Evolutionary conservation across 805 yeast genomes (phyloP).

Genomic region (Metschnikowia koreensis): DNA sequence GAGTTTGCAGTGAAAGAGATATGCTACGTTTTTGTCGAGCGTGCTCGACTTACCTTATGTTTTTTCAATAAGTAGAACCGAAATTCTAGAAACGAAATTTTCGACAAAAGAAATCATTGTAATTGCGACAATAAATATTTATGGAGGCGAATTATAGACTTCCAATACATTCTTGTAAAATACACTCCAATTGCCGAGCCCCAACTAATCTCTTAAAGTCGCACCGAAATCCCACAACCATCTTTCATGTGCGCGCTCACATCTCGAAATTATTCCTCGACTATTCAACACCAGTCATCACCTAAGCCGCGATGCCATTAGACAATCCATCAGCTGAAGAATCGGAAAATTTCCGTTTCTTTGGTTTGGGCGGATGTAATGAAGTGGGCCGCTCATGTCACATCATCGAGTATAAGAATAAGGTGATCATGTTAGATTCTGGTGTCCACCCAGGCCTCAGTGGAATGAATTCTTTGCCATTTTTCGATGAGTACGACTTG

Average conservation of each 20-base stretch:
- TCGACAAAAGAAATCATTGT: too few relatives aligned
- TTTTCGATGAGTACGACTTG: conserved; percentile 91
- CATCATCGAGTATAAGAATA: conserved; percentile 85
- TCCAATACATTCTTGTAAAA: too few relatives aligned
- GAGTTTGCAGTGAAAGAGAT: not conserved
- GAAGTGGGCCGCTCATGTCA: conserved; percentile 98
- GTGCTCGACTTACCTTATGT: too few relatives aligned
- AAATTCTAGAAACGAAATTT: too few relatives aligned
- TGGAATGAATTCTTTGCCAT: conserved; percentile 90
- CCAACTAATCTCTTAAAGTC: not conserved
- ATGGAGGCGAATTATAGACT: too few relatives aligned
- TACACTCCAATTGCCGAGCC: too few relatives aligned
- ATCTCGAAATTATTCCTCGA: conserved; percentile 1
- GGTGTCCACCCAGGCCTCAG: conserved; percentile 96
- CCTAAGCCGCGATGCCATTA: conserved; percentile 9
- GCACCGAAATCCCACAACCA: not conserved
- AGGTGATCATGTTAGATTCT: conserved; percentile 94
- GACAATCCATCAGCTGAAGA: conserved; percentile 23
- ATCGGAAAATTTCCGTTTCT: conserved; percentile 55
- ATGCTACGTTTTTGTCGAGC: not conserved
- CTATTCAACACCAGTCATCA: not conserved
- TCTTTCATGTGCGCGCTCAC: conserved; percentile 1
- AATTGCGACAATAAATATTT: too few relatives aligned
- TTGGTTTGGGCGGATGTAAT: conserved; percentile 95
- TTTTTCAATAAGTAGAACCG: too few relatives aligned